Conservation (phyloP, 139 green algal genomes). For the Micromonas commoda region DNA sequence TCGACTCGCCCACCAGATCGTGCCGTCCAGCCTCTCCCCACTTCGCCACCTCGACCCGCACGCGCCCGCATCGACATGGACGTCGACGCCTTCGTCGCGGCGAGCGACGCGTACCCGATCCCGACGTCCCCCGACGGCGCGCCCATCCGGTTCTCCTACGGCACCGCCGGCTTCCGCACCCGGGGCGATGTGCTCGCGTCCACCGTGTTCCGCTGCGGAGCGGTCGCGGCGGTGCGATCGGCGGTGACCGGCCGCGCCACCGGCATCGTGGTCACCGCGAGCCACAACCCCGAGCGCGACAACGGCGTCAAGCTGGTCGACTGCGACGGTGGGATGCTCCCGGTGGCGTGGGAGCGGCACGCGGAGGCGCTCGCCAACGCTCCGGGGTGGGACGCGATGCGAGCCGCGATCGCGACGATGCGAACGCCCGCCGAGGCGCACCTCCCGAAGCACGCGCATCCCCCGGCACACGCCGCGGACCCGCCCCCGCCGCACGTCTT, state of each 20-base stretch:
- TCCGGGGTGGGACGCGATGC: slow-evolving; percentile 54
- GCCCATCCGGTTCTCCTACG: slow-evolving; percentile 52
- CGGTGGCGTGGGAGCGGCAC: slow-evolving; percentile 50
- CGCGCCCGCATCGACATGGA: not conserved
- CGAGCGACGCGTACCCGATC: not conserved
- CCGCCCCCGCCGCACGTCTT: not conserved
- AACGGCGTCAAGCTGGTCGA: slow-evolving; percentile 92
- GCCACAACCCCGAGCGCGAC: slow-evolving; percentile 86
- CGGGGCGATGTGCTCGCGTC: slow-evolving; percentile 58
- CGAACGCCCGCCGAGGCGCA: not conserved
- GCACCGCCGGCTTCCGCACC: slow-evolving; percentile 86
- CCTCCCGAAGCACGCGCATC: not conserved
- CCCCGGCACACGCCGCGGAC: slow-evolving; percentile 28
- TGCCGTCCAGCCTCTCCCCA: not conserved
- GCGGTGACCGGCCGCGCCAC: slow-evolving; percentile 29
- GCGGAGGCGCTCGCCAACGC: slow-evolving; percentile 44
- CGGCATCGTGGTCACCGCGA: slow-evolving; percentile 93
- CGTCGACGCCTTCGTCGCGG: slow-evolving; percentile 13
- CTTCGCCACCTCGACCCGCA: not conserved
- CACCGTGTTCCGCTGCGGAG: slow-evolving; percentile 78
- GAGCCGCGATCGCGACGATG: slow-evolving; percentile 33
- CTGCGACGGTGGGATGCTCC: slow-evolving; percentile 38
- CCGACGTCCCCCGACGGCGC: not conserved
- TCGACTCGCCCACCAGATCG: not conserved
- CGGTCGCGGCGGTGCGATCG: slow-evolving; percentile 67